Percentiles rank a stretch among this genome's conserved stretches.
Evolutionary conservation across 805 yeast species (phyloP).

Genomic region (Blastobotrys americana): DNA sequence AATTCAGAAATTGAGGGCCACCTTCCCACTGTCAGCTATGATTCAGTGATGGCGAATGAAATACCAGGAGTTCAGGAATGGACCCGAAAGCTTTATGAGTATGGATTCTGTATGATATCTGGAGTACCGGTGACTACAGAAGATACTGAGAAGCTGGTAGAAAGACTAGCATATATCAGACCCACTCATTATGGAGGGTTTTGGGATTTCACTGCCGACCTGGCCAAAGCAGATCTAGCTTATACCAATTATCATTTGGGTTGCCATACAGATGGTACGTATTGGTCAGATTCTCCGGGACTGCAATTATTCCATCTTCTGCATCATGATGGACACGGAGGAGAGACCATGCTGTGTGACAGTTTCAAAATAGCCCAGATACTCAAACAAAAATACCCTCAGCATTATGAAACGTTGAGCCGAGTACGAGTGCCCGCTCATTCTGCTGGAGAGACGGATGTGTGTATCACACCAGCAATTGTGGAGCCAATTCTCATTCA

Average conservation of each 20-base stretch:
- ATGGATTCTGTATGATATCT: slow-evolving; percentile 57
- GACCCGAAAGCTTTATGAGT: slow-evolving; percentile 45
- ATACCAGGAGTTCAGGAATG: slow-evolving; percentile 45
- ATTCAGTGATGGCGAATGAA: slow-evolving; percentile 38
- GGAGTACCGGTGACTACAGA: slow-evolving; percentile 55
- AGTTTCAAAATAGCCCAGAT: slow-evolving; percentile 54
- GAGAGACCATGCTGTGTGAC: slow-evolving; percentile 60
- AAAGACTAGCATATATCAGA: slow-evolving; percentile 51
- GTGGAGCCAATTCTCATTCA: slow-evolving; percentile 51
- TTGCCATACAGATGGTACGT: slow-evolving; percentile 67
- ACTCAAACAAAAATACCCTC: slow-evolving; percentile 42
- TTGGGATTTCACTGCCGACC: slow-evolving; percentile 70
- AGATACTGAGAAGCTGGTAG: slow-evolving; percentile 51
- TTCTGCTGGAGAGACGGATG: slow-evolving; percentile 63
- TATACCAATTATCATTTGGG: slow-evolving; percentile 60
- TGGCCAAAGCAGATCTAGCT: slow-evolving; percentile 63
- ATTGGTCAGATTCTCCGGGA: slow-evolving; percentile 68
- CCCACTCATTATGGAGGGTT: slow-evolving; percentile 75
- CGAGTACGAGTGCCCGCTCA: slow-evolving; percentile 55
- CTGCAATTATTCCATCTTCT: slow-evolving; percentile 61
- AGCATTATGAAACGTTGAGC: slow-evolving; percentile 44
- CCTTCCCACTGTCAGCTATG: slow-evolving; percentile 45
- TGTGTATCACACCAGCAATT: slow-evolving; percentile 50
- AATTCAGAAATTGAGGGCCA: slow-evolving; percentile 34
- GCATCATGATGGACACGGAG: slow-evolving; percentile 55